A percentile compares a stretch with the other conserved stretches of the same genome.
These are phyloP conservation scores for sorghum (Sorghum bicolor) DNA, from an alignment of 176 grass and related monocot genomes.

Conservation along the genomic window DNA sequence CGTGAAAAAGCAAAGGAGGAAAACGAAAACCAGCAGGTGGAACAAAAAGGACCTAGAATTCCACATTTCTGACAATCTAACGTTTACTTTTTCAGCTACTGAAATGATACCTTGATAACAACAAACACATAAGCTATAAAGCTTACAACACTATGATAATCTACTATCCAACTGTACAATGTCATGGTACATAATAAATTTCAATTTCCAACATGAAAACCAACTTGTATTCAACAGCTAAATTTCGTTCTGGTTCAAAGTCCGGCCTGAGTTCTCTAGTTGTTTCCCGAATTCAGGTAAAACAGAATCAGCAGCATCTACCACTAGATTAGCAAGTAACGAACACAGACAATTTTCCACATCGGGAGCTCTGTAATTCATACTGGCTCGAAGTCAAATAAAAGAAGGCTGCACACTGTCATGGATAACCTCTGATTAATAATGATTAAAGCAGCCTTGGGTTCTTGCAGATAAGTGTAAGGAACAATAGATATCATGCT, in stretches of 20 bases:
- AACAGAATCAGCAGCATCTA: not conserved
- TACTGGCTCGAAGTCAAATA: not conserved
- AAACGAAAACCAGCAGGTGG: not conserved
- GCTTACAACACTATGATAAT: not conserved
- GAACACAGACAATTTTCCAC: not conserved
- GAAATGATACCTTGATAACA: not conserved
- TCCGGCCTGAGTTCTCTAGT: not conserved
- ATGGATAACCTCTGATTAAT: constrained; percentile 3
- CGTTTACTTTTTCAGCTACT: not conserved
- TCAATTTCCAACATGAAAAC: not conserved
- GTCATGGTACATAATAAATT: not conserved
- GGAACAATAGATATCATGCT: not conserved
- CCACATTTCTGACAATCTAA: not conserved
- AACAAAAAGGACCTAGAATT: not conserved
- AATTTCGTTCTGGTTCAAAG: not conserved
- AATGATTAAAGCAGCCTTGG: not conserved
- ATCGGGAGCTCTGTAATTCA: not conserved
- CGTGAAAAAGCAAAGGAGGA: not conserved
- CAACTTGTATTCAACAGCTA: not conserved
- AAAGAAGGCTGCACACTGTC: not conserved
- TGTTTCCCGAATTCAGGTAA: not conserved
- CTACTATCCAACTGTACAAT: constrained; percentile 10
- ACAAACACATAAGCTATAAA: not conserved
- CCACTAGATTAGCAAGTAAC: not conserved
- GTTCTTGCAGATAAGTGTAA: constrained; percentile 20